Percentiles rank a stretch among this genome's conserved stretches.
Evolutionary conservation across 2,329 filamentous ascomycete genomes (phyloP).

Genomic region (Coniochaeta sp.): DNA sequence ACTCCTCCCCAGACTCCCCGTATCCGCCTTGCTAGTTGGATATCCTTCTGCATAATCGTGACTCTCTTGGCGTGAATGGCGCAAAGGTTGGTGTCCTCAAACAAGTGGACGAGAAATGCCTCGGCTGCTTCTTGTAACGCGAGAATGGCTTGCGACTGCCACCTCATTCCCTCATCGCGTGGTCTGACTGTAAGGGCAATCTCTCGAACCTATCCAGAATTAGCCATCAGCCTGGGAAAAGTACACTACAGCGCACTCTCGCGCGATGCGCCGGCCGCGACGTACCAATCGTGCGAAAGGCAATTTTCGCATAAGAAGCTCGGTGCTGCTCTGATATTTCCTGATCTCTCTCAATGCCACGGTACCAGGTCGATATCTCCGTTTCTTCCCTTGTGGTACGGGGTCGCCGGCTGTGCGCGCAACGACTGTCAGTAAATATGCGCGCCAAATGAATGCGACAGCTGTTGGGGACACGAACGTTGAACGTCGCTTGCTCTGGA

Average conservation of each 20-base stretch:
- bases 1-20: slow-evolving; percentile 68
- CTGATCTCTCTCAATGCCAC: slow-evolving; percentile 87
- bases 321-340: slow-evolving; percentile 81
- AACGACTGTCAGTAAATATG: background rate
- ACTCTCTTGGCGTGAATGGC: slow-evolving; percentile 95
- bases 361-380: slow-evolving; percentile 71
- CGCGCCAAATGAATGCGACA: background rate
- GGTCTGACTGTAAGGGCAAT: slow-evolving; percentile 61
- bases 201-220: slow-evolving; percentile 52
- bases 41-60: slow-evolving; percentile 97
- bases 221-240: background rate
- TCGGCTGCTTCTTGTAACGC: slow-evolving; percentile 94
- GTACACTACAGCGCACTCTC: background rate
- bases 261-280: slow-evolving; percentile 5
- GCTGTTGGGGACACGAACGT: slow-evolving; percentile 20
- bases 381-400: slow-evolving; percentile 51
- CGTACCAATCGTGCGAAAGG: slow-evolving; percentile 70
- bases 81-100: slow-evolving; percentile 92
- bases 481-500: slow-evolving; percentile 32
- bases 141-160: slow-evolving; percentile 92
- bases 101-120: slow-evolving; percentile 92
- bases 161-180: slow-evolving; percentile 65
- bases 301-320: slow-evolving; percentile 74
- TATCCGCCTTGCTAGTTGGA: slow-evolving; percentile 80
- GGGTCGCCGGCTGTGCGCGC: slow-evolving; percentile 61